These are phyloP conservation scores for Meyerozyma carpophila DNA, from an alignment of 1,139 yeast species.

Conservation along the genomic window DNA sequence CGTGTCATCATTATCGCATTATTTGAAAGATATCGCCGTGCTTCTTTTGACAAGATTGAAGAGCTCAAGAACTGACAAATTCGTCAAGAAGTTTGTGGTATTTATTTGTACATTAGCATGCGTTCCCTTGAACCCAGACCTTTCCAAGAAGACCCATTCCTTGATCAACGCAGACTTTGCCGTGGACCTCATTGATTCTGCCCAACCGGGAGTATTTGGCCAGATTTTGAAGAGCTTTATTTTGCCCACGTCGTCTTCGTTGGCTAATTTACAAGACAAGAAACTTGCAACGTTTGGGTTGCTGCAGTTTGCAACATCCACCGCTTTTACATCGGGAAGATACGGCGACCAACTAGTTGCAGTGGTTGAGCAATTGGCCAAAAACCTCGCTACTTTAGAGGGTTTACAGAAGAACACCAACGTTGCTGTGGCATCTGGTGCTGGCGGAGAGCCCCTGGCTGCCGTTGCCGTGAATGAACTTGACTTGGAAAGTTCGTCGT, in stretches of 20 bases:
- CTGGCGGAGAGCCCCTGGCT: constrained; percentile 12
- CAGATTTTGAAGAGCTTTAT: constrained; percentile 61
- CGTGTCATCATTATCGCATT: constrained; percentile 44
- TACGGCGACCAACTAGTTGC: constrained; percentile 42
- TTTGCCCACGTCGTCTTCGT: constrained; percentile 59
- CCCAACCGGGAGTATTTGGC: constrained; percentile 60
- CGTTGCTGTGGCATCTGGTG: constrained; percentile 11
- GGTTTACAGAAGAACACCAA: constrained; percentile 27
- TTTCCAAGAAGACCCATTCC: constrained; percentile 12
- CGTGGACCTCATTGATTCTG: constrained; percentile 53
- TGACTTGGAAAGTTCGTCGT: constrained; percentile 61
- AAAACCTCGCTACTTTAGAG: constrained; percentile 37
- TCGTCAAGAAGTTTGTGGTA: constrained; percentile 63
- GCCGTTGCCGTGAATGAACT: constrained; percentile 41
- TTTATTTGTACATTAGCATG: constrained; percentile 53
- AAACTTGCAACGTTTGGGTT: constrained; percentile 75
- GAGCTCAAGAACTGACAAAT: constrained; percentile 76
- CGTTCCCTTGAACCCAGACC: constrained; percentile 26
- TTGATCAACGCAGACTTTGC: constrained; percentile 45
- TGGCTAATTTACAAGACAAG: constrained; percentile 67
- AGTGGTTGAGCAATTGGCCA: constrained; percentile 49
- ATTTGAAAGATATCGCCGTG: constrained; percentile 66
- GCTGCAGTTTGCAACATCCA: constrained; percentile 41
- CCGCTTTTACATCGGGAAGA: constrained; percentile 21
- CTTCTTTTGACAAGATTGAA: constrained; percentile 77